Percentiles rank a stretch among this genome's conserved stretches.
phyloP scores from a whole-genome alignment of 2,329 filamentous ascomycete genomes.

The Aspergillus fumigatus region DNA sequence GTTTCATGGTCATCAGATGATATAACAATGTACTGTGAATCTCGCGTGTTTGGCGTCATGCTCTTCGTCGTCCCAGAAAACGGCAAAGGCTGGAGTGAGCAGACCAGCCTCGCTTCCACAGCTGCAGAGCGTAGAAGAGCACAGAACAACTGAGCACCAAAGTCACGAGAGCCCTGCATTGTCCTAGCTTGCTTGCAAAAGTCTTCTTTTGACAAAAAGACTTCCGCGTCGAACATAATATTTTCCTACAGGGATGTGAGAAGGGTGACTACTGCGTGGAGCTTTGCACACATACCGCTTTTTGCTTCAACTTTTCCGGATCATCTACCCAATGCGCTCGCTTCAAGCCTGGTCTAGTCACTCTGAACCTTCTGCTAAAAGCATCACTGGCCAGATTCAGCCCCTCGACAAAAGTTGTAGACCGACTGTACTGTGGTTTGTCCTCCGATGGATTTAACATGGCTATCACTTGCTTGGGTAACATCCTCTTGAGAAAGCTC shows the following conservation, averaged over 20 bases:
- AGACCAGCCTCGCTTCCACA: conserved; percentile 76
- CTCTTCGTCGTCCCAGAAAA: conserved; percentile 52
- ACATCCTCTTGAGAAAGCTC: conserved; percentile 55
- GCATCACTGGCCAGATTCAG: conserved; percentile 63
- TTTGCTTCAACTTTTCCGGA: conserved; percentile 55
- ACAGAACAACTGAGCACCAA: conserved; percentile 88
- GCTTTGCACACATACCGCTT: conserved; percentile 30
- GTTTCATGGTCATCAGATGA: conserved; percentile 32
- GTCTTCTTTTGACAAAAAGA: conserved; percentile 64
- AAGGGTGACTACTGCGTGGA: conserved; percentile 10
- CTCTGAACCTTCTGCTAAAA: conserved; percentile 66
- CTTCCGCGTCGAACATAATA: conserved; percentile 61
- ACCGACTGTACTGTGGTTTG: conserved; percentile 68
- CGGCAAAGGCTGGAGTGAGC: conserved; percentile 78
- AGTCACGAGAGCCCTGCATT: conserved; percentile 77
- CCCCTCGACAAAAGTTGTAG: conserved; percentile 73
- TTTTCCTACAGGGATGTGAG: conserved; percentile 42
- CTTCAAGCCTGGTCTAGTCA: conserved; percentile 67
- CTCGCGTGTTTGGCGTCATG: conserved; percentile 39
- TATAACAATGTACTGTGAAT: conserved; percentile 33
- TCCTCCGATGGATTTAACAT: conserved; percentile 65
- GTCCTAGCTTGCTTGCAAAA: conserved; percentile 67
- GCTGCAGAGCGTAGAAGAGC: conserved; percentile 78
- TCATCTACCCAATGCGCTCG: conserved; percentile 72
- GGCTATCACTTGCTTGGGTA: conserved; percentile 61